phyloP scores from a whole-genome alignment of 352 stramenopile genomes.

The Globisporangium nunn region DNA sequence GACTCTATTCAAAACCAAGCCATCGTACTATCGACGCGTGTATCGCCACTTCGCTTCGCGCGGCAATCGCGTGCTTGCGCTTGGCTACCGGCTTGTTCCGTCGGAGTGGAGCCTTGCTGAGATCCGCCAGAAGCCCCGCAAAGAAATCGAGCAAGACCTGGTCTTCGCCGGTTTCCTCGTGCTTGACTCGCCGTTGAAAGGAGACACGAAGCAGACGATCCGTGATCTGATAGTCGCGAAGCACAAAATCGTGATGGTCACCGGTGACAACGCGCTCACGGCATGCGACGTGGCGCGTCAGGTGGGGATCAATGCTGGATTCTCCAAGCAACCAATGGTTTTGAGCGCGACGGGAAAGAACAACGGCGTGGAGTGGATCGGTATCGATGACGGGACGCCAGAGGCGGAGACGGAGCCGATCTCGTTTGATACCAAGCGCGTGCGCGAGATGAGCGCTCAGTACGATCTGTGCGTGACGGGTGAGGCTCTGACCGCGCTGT shows the following conservation, averaged over 20 bases:
- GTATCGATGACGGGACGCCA: constrained; percentile 17
- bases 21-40: constrained; percentile 45
- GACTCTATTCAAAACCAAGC: constrained; percentile 61
- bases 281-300: constrained; percentile 89
- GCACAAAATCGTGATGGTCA: constrained; percentile 91
- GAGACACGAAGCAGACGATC: constrained; percentile 82
- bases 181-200: constrained; percentile 91
- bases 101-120: constrained; percentile 17
- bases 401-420: constrained; percentile 8
- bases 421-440: constrained; percentile 12
- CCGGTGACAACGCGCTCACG: constrained; percentile 91
- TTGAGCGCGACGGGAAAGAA: constrained; percentile 10
- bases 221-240: constrained; percentile 66
- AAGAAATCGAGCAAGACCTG: constrained; percentile 76
- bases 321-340: constrained; percentile 17
- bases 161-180: constrained; percentile 91
- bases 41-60: constrained; percentile 38
- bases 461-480: constrained; percentile 37
- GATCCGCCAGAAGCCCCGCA: constrained; percentile 20
- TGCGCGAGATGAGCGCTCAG: constrained; percentile 10
- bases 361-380: constrained; percentile 19
- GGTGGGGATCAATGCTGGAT: constrained; percentile 57
- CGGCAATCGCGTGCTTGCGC: constrained; percentile 76
- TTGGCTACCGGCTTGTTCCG: constrained; percentile 68
- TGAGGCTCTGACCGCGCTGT: constrained; percentile 20